Evolutionary conservation across 495 filamentous ascomycete species (phyloP).

Genomic region (Penicillium canariense): DNA sequence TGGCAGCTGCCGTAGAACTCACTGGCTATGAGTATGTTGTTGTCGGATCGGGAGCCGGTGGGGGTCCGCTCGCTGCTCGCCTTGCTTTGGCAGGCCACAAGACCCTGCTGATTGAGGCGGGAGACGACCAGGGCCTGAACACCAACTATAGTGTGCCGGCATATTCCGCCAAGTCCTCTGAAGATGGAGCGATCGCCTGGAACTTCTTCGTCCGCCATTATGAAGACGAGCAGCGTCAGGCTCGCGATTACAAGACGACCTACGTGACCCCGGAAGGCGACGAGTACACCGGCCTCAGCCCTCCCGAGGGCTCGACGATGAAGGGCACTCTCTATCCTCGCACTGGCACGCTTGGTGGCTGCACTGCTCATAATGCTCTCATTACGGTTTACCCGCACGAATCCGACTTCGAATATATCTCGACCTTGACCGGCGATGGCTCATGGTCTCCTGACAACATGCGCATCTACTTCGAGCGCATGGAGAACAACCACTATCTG

Average conservation of each 20-base stretch:
- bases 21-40: conserved; percentile 63
- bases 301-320: conserved; percentile 37
- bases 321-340: conserved; percentile 49
- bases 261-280: conserved; percentile 40
- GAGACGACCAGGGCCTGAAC: conserved; percentile 54
- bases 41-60: conserved; percentile 64
- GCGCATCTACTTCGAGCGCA: conserved; percentile 39
- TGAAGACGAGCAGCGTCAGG: conserved; percentile 34
- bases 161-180: conserved; percentile 34
- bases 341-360: conserved; percentile 47
- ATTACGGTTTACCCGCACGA: conserved; percentile 40
- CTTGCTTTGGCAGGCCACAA: conserved; percentile 59
- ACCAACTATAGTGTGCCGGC: conserved; percentile 40
- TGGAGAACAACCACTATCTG: conserved; percentile 56
- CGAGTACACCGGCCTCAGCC: conserved; percentile 38
- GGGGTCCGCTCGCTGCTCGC: conserved; percentile 59
- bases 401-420: conserved; percentile 49
- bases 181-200: conserved; percentile 42
- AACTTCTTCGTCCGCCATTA: conserved; percentile 52
- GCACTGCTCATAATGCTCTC: conserved; percentile 47
- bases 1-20: conserved; percentile 29
- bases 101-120: conserved; percentile 62
- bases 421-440: conserved; percentile 39
- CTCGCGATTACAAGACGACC: conserved; percentile 44
- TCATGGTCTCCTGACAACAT: conserved; percentile 45